A percentile compares a stretch with the other conserved stretches of the same genome.
Conservation (phyloP, 371 early-diverging fungal species). For the Lichtheimia ornata region DNA sequence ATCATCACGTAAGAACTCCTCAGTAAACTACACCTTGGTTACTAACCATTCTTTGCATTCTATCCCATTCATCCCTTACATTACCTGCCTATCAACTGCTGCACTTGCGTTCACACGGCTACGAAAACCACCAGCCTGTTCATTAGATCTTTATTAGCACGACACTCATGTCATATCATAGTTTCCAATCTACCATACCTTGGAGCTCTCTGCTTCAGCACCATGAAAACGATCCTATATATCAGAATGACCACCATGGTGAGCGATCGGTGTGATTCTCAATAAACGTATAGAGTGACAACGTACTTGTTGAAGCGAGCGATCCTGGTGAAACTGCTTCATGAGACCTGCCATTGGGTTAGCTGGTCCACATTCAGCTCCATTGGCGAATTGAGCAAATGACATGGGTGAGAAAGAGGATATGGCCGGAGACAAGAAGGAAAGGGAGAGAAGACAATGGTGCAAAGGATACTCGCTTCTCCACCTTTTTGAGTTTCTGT, state of each 20-base stretch:
- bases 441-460: no score
- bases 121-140: slow-evolving; percentile 25
- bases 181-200: slow-evolving; percentile 24
- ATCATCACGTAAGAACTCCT: slow-evolving; percentile 52
- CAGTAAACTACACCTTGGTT: slow-evolving; percentile 23
- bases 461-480: no score
- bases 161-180: no score
- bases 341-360: slow-evolving; percentile 35
- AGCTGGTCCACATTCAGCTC: slow-evolving; percentile 78
- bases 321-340: slow-evolving; percentile 78
- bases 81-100: slow-evolving; percentile 24
- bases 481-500: no score
- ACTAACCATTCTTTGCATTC: background rate
- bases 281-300: background rate
- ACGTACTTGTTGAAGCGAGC: slow-evolving; percentile 75
- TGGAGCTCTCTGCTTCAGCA: slow-evolving; percentile 55
- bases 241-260: background rate
- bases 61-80: background rate
- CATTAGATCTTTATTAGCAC: no score
- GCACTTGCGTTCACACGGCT: slow-evolving; percentile 19
- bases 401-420: no score
- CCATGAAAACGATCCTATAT: slow-evolving; percentile 64
- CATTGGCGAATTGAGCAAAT: slow-evolving; percentile 17
- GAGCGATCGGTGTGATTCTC: no score
- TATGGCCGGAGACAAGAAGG: no score